phyloP scores from a whole-genome alignment of 2,329 filamentous ascomycete genomes.

The Colletotrichum tropicale region DNA sequence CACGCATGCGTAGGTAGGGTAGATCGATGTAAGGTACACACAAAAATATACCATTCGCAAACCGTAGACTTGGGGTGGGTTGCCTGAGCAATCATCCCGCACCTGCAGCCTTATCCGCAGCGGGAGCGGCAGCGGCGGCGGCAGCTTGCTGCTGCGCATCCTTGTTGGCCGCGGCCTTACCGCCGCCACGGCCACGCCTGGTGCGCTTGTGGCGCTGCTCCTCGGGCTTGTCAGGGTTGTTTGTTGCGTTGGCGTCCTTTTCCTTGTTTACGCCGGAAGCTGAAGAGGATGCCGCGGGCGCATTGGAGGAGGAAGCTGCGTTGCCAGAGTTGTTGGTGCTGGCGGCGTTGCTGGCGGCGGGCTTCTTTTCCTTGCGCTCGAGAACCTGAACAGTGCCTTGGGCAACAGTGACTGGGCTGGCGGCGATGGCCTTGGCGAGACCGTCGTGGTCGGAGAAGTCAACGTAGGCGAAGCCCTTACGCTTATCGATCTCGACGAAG shows the following conservation, averaged over 20 bases:
- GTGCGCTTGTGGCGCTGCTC: slow-evolving; percentile 25
- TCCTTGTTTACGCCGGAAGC: neutral
- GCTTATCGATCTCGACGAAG: slow-evolving; percentile 89
- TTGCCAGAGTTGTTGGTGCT: neutral
- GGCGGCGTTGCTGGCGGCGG: slow-evolving; percentile 27
- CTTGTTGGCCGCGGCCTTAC: slow-evolving; percentile 18
- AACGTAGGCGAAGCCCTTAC: slow-evolving; percentile 93
- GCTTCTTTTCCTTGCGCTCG: slow-evolving; percentile 73
- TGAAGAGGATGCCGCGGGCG: neutral
- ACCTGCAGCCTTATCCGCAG: slow-evolving; percentile 8
- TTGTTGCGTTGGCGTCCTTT: neutral
- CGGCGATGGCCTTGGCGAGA: slow-evolving; percentile 79
- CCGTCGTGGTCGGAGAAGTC: slow-evolving; percentile 79
- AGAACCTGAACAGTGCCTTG: slow-evolving; percentile 87
- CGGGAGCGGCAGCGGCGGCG: neutral
- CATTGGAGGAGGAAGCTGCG: neutral
- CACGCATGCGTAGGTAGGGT: neutral
- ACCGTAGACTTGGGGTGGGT: neutral
- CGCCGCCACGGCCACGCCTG: slow-evolving; percentile 26
- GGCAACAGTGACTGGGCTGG: slow-evolving; percentile 81
- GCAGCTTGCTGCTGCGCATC: slow-evolving; percentile 2
- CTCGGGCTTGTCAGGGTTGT: slow-evolving; percentile 23
- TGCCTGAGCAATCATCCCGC: slow-evolving; percentile 11
- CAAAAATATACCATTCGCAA: neutral
- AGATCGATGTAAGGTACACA: neutral